Base-by-base conservation (phyloP, 2,329 filamentous ascomycete genomes). In the Ophiostoma australiae region DNA sequence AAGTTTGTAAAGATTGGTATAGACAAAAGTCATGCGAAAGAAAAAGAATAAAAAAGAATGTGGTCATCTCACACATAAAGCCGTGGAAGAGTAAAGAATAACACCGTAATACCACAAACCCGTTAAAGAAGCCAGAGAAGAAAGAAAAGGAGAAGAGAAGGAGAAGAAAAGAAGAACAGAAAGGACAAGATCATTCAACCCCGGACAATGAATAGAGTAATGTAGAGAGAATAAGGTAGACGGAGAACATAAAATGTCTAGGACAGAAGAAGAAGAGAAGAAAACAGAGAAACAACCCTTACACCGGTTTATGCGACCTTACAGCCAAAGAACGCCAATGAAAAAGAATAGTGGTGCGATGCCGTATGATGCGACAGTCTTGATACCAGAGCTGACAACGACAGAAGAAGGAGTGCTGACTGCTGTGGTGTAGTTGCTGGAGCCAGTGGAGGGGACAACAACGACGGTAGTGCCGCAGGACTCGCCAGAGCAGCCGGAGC, bases 381-480 rank as follows among this genome's bases (percentile, higher is more conserved):
- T 73, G 35, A 72, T 69, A n/a, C 68, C 73, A 4, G 72, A 66
- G 70, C 70, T 73, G 67, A 71, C 72, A 4, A 70, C 72, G 0
- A 70, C 68, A 2, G 48, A 39, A 20, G 70, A 31, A 6, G 68
- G 23, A 7, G 31, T 13, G 41, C 39, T 23, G 10, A 17, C 17
- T 7, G 63, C 69, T 17, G 61, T 39, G 15, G 68, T 68, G 65
- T 65, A 65, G 67, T 70, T 69, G 31, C 37, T 35, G 13, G 72
- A 41, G 33, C 63, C 48, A 37, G 69, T 63, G 37, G 61, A 23
- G 7, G 68, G 52, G 15, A 33, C 33, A 10, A 37, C 65, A 13
- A 44, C 39, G n/a, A 70, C 23, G 17, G 44, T 41, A 17, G 69
- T 55, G 52, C 35, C 48, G 2, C 48, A 69, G 35, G n/a, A 17